Evolutionary conservation across 257 asterid genomes (phyloP), one percentile per base, ranked within the genome.

Genomic region (Solanum habrochaites): DNA sequence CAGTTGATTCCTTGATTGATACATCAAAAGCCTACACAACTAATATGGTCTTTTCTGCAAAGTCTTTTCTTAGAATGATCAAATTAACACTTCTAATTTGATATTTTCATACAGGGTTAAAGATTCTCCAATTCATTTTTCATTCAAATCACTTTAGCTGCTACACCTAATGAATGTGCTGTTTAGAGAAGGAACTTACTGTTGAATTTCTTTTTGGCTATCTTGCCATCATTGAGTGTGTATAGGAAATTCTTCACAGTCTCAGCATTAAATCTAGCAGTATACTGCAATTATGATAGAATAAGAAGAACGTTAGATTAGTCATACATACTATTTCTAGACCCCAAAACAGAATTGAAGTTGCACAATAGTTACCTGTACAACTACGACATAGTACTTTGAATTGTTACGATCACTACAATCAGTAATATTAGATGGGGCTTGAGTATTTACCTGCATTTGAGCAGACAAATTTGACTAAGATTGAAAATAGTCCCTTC

Each of bases 211-310:
- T 96, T 96, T 91, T 95, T 96, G 15, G 99, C 43, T 89, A 97
- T 96, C 91, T 93, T 94, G 89, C 98, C 94, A 82, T 93, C 83
- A 83, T 97, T 97, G 89, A 95, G 96, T 20, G 93, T 72, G 89
- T 96, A 91, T 83, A 97, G 86, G 89, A 93, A 95, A 66, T 90
- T 95, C 93, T 96, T 97, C 90, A 97, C 98, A 15, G 94, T 62
- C 86, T 96, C 99, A 35, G 98, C 99, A 89, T 90, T 96, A 91
- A 97, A 97, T 47, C 98, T 96, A 85, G 99, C 97, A 86, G 95
- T 90, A 86, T 95, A 95, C 99, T 96, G 94, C 87, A 91, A 88
- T 85, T 6, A 47, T 75, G 27, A 56, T 82, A 62, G 85, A 9
- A 47, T 1, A 45, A 6, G 2, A 80, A 80, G 85, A 56, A 80